Evolutionary conservation across 1,139 yeast genomes (phyloP).

Genomic region (Zhuliangozyma blackwelliae): DNA sequence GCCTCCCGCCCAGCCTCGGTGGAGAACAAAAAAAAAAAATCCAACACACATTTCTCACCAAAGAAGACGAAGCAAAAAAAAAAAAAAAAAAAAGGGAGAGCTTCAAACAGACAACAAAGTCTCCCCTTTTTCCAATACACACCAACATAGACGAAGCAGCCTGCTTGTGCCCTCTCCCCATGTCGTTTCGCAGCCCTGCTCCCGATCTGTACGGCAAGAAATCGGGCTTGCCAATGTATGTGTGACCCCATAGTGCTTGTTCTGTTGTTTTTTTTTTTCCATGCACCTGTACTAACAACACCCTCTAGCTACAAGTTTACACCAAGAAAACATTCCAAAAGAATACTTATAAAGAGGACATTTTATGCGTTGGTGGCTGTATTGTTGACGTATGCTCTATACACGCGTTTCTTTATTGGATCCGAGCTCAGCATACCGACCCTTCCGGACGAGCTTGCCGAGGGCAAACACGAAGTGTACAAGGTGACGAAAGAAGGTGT

Average conservation of each 20-base stretch:
- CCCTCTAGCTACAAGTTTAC: constrained; percentile 6
- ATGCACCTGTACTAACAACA: constrained; percentile 5
- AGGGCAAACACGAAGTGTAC: constrained; percentile 21
- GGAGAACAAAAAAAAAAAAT: no score
- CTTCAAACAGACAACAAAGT: no score
- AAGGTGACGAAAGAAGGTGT: constrained; percentile 39
- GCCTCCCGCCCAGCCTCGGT: background rate
- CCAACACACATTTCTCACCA: no score
- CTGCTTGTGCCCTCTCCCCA: background rate
- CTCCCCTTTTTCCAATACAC: no score
- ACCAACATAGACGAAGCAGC: background rate
- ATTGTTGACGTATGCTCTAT: constrained; percentile 9
- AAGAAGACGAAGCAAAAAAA: no score
- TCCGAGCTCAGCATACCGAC: constrained; percentile 2
- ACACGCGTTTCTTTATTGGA: constrained; percentile 4
- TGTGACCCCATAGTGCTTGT: constrained; percentile 5
- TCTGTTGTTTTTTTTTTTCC: background rate
- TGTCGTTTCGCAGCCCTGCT: constrained; percentile 9
- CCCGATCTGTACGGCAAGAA: constrained; percentile 26
- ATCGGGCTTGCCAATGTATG: constrained; percentile 45
- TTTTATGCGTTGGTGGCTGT: constrained; percentile 7
- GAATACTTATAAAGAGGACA: constrained; percentile 8
- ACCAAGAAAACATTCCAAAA: constrained; percentile 11
- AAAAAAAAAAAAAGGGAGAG: no score
- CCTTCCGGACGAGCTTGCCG: background rate